phyloP scores from a whole-genome alignment of 192 early-diverging fungal species.

The Backusella australiensis region DNA sequence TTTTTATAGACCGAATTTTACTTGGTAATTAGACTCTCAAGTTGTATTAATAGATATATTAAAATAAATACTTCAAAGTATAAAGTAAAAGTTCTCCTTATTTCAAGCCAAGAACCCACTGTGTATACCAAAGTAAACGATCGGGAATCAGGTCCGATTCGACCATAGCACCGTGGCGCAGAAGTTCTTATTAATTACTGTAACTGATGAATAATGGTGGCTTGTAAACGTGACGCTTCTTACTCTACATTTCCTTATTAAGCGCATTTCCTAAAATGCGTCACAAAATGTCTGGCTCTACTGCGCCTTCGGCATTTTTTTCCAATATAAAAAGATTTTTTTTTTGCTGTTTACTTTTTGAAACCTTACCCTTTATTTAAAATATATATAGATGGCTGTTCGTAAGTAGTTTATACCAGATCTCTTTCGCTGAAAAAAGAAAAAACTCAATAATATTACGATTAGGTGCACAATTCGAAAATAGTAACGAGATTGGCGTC shows the following conservation, averaged over 20 bases:
- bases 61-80: too few species aligned
- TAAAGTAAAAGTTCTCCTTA: too few species aligned
- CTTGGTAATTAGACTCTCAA: too few species aligned
- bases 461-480: slow-evolving; percentile 94
- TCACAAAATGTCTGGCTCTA: neutral
- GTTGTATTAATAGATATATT: too few species aligned
- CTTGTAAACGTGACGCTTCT: neutral
- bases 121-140: too few species aligned
- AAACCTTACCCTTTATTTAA: neutral
- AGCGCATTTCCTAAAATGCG: neutral
- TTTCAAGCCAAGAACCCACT: too few species aligned
- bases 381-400: slow-evolving; percentile 1
- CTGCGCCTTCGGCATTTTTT: neutral
- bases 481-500: slow-evolving; percentile 98
- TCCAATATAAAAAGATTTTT: neutral
- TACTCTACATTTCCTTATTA: neutral
- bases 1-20: too few species aligned
- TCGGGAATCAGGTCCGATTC: neutral
- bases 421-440: neutral
- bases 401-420: neutral
- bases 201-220: neutral
- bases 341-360: neutral
- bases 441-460: neutral
- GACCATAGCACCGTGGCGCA: neutral
- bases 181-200: neutral